Percentiles rank a stretch among this genome's conserved stretches.
These are phyloP conservation scores for Lyophyllum shimeji DNA, from an alignment of 768 basidiomycete species.

Conservation along the genomic window DNA sequence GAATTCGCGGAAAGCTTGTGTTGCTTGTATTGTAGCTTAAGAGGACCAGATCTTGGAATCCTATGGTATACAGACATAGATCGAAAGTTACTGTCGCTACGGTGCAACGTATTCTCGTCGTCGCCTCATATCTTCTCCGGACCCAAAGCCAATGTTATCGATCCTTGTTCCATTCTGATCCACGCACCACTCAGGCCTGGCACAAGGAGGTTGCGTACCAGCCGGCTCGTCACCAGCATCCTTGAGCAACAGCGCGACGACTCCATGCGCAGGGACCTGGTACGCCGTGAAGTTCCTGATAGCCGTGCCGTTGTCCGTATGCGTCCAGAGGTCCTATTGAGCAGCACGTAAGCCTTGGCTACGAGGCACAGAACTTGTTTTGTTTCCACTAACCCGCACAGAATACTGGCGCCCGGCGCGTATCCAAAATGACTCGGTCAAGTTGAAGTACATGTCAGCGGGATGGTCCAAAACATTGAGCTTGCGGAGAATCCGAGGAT, in stretches of 20 bases:
- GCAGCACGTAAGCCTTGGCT: neutral
- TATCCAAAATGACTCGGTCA: conserved; percentile 68
- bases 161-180: conserved; percentile 53
- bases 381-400: conserved; percentile 45
- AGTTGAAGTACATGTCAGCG: conserved; percentile 53
- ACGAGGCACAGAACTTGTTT: neutral
- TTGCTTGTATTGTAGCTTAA: too few relatives aligned
- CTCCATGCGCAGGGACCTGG: conserved; percentile 65
- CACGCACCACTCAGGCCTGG: conserved; percentile 58
- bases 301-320: conserved; percentile 69
- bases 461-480: conserved; percentile 58
- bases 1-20: too few relatives aligned
- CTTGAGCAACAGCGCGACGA: conserved; percentile 62
- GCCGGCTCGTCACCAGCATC: conserved; percentile 70
- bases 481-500: conserved; percentile 26
- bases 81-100: neutral
- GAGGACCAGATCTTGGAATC: too few relatives aligned
- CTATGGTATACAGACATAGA: neutral
- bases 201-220: conserved; percentile 58
- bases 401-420: conserved; percentile 60
- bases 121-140: neutral
- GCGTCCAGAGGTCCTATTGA: conserved; percentile 70
- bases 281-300: conserved; percentile 56
- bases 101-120: neutral
- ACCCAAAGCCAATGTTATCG: conserved; percentile 17